Evolutionary conservation across 2,329 filamentous ascomycete species (phyloP), one percentile per base, ranked within the genome.

Genomic region (Pseudogymnoascus sp.): DNA sequence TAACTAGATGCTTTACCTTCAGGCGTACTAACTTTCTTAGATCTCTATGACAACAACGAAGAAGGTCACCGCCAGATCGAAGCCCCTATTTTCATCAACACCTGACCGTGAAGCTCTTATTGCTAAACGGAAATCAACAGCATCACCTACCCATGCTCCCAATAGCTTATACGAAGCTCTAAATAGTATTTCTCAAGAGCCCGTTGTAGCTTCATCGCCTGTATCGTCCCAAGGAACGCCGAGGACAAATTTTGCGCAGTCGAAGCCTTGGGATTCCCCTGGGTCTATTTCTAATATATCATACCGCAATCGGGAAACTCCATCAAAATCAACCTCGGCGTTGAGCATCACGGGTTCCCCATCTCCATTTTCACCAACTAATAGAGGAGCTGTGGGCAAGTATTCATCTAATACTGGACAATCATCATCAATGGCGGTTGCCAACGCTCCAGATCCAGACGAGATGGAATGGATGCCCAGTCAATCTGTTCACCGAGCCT

Each of bases 381-480:
- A 28, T 21, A 16, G 44, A 8, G 23, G 44, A 10, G 23, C 23
- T 16, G 2, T 50, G 23, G 14, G 23, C 44, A 50, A 28, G 3
- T 28, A 50, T 14, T 1, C 4, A 28, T 50, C 21, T 16, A 50
- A 50, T 28, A 50, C 14, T 16, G 8, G 44, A 28, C 44, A 50
- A 28, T 50, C 44, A 2, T 10, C 44, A 6, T 50, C 44, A 1
- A 50, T 28, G 44, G 44, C 16, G 14, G 44, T 6, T 50, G 67
- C 68, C 61, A 64, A 38, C 62, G 64, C 37, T 65, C 31, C 76
- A 73, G 64, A 62, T 18, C 61, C 35, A 16, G 69, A 70, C 31
- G 65, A 67, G 63, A 92, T 92, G 89, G 89, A 92, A 70, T 91
- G 88, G 85, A 83, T 85, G 2, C 86, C 87, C 0, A 84, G 84